Evolutionary conservation across 106 monocot species (phyloP).

Genomic region (Gastrodia elata): DNA sequence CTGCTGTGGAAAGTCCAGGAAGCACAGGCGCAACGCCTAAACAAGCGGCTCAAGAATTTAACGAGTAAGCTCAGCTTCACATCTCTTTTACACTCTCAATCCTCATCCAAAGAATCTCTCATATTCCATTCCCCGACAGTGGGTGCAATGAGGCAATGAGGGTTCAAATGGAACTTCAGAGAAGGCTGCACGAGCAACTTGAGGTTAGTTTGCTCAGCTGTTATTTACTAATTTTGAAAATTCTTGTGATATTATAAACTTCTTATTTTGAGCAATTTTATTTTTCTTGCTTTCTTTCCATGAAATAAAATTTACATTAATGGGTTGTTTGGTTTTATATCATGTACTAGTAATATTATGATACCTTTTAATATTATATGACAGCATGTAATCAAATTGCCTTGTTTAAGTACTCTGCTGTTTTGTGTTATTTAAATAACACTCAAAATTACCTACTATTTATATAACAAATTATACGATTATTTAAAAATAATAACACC

Average conservation of each 20-base stretch:
- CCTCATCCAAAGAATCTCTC: background rate
- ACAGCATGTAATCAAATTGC: too few relatives aligned
- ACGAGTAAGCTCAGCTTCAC: conserved; percentile 24
- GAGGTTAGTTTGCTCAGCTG: conserved; percentile 27
- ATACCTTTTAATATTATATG: too few relatives aligned
- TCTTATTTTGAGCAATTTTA: background rate
- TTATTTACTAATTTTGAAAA: background rate
- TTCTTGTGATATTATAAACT: background rate
- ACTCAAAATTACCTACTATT: too few relatives aligned
- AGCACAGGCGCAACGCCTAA: conserved; percentile 17
- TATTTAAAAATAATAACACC: too few relatives aligned
- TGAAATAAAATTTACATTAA: too few relatives aligned
- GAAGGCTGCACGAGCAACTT: conserved; percentile 49
- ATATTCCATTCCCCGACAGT: conserved; percentile 19
- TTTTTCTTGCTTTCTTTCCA: background rate
- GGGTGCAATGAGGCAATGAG: conserved; percentile 68
- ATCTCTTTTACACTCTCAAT: background rate
- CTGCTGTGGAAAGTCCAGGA: conserved; percentile 20
- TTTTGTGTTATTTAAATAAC: too few relatives aligned
- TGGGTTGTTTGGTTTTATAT: too few relatives aligned
- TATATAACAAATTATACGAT: too few relatives aligned
- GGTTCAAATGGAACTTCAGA: conserved; percentile 72
- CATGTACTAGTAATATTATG: too few relatives aligned
- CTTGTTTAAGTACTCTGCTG: too few relatives aligned
- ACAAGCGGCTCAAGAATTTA: conserved; percentile 24